Base-by-base conservation (phyloP, 805 yeast genomes). In the Kodamaea leandrae region DNA sequence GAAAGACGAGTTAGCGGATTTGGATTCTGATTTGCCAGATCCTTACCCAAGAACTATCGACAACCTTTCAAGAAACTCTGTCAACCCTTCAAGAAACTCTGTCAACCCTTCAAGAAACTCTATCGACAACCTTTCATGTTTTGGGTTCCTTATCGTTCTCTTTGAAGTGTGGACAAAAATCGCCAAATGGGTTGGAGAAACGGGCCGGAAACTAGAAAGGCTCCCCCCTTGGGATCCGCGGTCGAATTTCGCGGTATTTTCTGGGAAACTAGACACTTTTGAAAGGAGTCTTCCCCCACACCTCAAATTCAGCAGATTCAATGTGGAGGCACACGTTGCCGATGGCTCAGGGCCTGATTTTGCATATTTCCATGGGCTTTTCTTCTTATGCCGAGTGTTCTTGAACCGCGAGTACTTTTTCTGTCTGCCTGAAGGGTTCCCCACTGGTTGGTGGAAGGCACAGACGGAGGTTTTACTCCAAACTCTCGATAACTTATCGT, bases 101-200 rank as follows among this genome's bases (percentile, higher is more conserved):
- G 13, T 9, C 9, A 15, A 25, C 28, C 10, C 10, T 10, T 28
- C 33, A 6, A 18, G 18, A 13, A 7, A 32, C 48, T 13, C n/a
- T n/a, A n/a, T n/a, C n/a, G n/a, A n/a, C n/a, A n/a, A n/a, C n/a
- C n/a, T n/a, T n/a, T 51, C 65, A 2, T 50, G 56, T n/a, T 52
- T 52, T 36, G 64, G 58, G 9, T 66, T 58, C 38, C 53, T 59
- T 6, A 55, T 66, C 2, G 46, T 60, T 2, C 47, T 61, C 1
- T 64, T 63, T 46, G 71, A 66, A 44, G 43, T 63, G 4, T 67
- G 72, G 72, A 56, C 63, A 2, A 52, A 54, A 19, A 58, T 63
- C 15, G 66, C 70, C 2, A 60, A 61, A 43, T 66, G 71, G 70
- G 64, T 62, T 1, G 66, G 71, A 4, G 66, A 62, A 36, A 51